Percentiles rank a stretch among this genome's conserved stretches.
These are phyloP conservation scores for Diaporthe vexans DNA, from an alignment of 2,329 filamentous ascomycete species.

Conservation along the genomic window DNA sequence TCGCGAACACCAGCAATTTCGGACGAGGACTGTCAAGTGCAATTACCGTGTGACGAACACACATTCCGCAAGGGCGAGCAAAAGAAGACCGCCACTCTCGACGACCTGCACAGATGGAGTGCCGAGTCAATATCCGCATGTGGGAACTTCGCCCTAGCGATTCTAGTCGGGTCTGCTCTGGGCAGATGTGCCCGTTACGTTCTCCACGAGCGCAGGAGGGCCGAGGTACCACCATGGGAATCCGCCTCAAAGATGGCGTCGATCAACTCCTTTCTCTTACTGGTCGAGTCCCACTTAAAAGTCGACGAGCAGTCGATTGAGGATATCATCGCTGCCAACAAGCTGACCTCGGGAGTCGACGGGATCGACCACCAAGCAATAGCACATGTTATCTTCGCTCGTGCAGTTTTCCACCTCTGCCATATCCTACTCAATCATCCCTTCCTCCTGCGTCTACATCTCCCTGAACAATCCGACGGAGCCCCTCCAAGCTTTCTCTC, in stretches of 20 bases:
- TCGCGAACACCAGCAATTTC: neutral
- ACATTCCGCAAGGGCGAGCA: neutral
- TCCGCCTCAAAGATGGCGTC: neutral
- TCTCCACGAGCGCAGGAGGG: neutral
- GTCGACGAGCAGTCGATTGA: neutral
- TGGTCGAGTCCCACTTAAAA: neutral
- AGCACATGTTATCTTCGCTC: neutral
- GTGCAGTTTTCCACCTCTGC: neutral
- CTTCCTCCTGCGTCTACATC: neutral
- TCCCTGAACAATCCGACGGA: neutral
- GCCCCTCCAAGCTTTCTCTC: conserved; percentile 1
- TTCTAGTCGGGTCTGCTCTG: neutral
- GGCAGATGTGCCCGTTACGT: conserved; percentile 9
- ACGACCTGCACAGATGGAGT: neutral
- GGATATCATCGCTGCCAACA: conserved; percentile 1
- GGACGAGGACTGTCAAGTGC: neutral
- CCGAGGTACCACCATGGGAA: neutral
- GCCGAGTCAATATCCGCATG: conserved; percentile 2
- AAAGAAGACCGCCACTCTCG: neutral
- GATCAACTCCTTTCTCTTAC: neutral
- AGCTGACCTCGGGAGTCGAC: neutral
- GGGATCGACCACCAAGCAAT: neutral
- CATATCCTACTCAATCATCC: neutral
- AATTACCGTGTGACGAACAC: neutral
- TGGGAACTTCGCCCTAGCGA: neutral